Evolutionary conservation across 2,329 filamentous ascomycete genomes (phyloP).

Genomic region (Periconia sp.): DNA sequence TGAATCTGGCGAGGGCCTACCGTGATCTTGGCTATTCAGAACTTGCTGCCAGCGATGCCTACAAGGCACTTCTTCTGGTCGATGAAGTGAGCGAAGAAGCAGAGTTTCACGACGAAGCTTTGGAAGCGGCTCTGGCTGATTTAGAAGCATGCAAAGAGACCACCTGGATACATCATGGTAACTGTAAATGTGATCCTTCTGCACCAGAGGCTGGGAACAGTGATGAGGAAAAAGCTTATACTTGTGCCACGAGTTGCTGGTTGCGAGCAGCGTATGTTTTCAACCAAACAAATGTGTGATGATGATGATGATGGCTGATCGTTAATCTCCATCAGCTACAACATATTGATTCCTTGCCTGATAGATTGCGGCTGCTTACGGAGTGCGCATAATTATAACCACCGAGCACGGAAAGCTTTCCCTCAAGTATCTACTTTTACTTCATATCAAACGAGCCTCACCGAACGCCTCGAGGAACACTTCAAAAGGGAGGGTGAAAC

Average conservation of each 20-base stretch:
- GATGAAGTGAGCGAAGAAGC: conserved; percentile 78
- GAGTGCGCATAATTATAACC: conserved; percentile 67
- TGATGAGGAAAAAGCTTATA: conserved; percentile 12
- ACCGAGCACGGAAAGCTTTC: conserved; percentile 60
- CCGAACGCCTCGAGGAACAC: conserved; percentile 19
- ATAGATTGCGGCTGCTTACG: conserved; percentile 65
- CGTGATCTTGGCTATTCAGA: conserved; percentile 81
- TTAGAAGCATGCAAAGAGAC: conserved; percentile 4
- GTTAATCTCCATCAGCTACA: conserved; percentile 26
- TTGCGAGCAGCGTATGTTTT: conserved; percentile 34
- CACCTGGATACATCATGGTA: neutral
- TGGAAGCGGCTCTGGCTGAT: conserved; percentile 52
- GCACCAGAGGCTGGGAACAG: conserved; percentile 1
- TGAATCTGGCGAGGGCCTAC: conserved; percentile 71
- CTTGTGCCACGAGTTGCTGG: conserved; percentile 25
- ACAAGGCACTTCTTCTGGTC: conserved; percentile 81
- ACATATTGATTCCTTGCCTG: conserved; percentile 55
- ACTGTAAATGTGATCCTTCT: neutral
- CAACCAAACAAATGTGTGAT: neutral
- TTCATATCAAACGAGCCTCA: conserved; percentile 57
- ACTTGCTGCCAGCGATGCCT: conserved; percentile 85
- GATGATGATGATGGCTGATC: neutral
- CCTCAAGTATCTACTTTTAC: conserved; percentile 60
- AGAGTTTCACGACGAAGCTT: conserved; percentile 75
- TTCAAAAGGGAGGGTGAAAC: conserved; percentile 24